These are phyloP conservation scores for Saccharum spontaneum DNA, from an alignment of 176 grass and related monocot species.

Conservation along the genomic window DNA sequence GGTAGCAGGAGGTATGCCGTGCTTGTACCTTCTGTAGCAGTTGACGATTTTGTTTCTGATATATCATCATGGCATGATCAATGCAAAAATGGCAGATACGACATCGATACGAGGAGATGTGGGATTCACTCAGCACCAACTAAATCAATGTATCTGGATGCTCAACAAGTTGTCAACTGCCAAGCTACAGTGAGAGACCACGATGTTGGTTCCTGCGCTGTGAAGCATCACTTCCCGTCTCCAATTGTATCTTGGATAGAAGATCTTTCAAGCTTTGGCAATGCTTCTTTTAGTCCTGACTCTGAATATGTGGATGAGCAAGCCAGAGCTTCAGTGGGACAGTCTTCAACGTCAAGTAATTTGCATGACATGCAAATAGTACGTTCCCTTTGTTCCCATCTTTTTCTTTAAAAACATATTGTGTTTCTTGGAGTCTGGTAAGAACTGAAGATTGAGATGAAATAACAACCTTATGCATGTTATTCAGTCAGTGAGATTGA, in stretches of 20 bases:
- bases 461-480: conserved; percentile 20
- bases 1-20: conserved; percentile 28
- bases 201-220: conserved; percentile 31
- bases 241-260: conserved; percentile 89
- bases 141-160: conserved; percentile 24
- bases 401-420: not conserved
- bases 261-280: conserved; percentile 53
- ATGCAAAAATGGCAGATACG: conserved; percentile 19
- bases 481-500: conserved; percentile 80
- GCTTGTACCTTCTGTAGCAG: not conserved
- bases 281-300: conserved; percentile 48
- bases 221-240: conserved; percentile 74
- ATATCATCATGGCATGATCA: not conserved
- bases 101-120: conserved; percentile 16
- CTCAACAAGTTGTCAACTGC: not conserved
- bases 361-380: conserved; percentile 87
- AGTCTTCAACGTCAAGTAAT: conserved; percentile 60
- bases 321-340: conserved; percentile 37
- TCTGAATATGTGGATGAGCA: conserved; percentile 47
- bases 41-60: not conserved
- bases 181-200: not conserved
- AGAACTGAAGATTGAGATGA: conserved; percentile 9
- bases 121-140: not conserved
- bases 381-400: conserved; percentile 32
- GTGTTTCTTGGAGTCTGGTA: not conserved